Conservation (phyloP, 2,329 filamentous ascomycete genomes). For the Emmonsiellopsis sp. region DNA sequence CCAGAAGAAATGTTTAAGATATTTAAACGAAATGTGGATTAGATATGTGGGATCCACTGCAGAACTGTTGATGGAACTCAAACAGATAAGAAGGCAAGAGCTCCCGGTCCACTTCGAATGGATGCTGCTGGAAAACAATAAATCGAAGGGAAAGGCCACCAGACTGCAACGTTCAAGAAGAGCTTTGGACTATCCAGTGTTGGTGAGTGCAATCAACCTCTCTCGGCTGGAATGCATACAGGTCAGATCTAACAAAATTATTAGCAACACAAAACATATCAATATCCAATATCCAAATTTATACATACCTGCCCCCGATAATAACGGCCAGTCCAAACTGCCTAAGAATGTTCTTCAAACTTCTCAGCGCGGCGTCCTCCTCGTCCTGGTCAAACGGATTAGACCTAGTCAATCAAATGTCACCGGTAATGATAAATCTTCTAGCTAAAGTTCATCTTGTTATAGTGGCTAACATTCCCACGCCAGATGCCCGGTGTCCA, state of each 20-base stretch:
- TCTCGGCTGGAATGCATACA: too few species aligned
- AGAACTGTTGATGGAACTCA: not conserved
- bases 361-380: not conserved
- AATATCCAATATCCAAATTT: not conserved
- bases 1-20: not conserved
- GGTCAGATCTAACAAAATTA: too few species aligned
- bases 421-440: constrained; percentile 8
- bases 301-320: not conserved
- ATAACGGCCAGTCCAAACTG: not conserved
- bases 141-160: too few species aligned
- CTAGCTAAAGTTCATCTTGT: not conserved
- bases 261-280: not conserved
- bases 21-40: not conserved
- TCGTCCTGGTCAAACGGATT: not conserved
- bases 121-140: too few species aligned
- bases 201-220: too few species aligned
- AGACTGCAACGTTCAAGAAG: too few species aligned
- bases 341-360: not conserved
- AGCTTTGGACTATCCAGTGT: too few species aligned
- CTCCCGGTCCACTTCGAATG: too few species aligned
- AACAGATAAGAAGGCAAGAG: too few species aligned
- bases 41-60: not conserved
- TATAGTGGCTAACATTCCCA: not conserved
- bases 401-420: constrained; percentile 6
- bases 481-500: constrained; percentile 37